Base-by-base conservation (phyloP, 805 yeast genomes). In the Cyberlindnera petersonii region DNA sequence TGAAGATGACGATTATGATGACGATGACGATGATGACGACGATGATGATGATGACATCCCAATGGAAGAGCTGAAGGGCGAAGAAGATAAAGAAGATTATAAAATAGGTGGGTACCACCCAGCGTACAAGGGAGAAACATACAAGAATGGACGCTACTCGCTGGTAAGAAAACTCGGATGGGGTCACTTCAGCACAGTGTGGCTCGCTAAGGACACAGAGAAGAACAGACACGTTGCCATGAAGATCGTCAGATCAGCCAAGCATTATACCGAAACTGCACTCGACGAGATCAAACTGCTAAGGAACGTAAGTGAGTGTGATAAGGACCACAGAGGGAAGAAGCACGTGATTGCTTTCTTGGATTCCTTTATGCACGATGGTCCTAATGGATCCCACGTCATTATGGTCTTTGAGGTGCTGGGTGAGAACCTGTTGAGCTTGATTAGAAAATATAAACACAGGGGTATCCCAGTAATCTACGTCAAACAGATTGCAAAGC, bases 151-250 rank as follows among this genome's bases (percentile, higher is more conserved):
- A 15, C 75, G 85, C 43, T 93, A 93, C 59, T 71, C 80, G 2
- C 63, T 93, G 34, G 89, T 86, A 22, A 75, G 98, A 44, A 93
- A 93, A 58, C 68, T 93, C 4, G 99, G 99, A 1, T 93, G 99
- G 99, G 99, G 99, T 24, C 97, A 93, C 63, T 93, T 93, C 58
- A 82, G 95, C 20, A 93, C 96, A 1, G 97, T 86, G 17, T 89
- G 96, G 97, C 68, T 86, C 21, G 98, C 96, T 5, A 72, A 65
- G 44, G 81, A 77, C 42, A 47, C 52, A n/a, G 76, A 76, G 35
- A 66, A 69, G 39, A 70, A 74, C 43, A 65, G 74, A 33, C 96
- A 85, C 57, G 98, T 93, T 17, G 98, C 98, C 2, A 74, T 93
- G 73, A 93, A 93, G 60, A 82, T 93, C 50, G 97, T 93, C 19